Conservation (phyloP, 2,329 filamentous ascomycete genomes). For the Fusarium mangiferae region DNA sequence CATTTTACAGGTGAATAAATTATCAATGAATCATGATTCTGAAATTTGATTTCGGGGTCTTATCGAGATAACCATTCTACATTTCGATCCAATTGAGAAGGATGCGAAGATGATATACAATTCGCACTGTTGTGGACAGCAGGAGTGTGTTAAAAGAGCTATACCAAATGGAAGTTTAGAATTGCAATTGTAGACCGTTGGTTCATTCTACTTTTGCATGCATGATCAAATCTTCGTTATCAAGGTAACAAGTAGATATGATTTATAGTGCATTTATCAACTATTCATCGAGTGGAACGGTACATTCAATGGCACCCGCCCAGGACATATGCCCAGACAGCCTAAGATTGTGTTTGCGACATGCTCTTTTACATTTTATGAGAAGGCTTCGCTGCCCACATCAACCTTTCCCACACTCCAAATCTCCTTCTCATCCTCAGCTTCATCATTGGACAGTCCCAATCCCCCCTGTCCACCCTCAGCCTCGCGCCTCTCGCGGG, state of each 20-base stretch:
- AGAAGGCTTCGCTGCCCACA: constrained; percentile 40
- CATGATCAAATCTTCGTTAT: background rate
- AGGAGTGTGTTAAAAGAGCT: background rate
- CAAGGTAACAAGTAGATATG: background rate
- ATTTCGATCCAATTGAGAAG: background rate
- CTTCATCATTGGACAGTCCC: constrained; percentile 88
- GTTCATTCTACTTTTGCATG: background rate
- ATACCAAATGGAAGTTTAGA: background rate
- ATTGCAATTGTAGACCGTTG: background rate
- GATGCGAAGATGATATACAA: background rate
- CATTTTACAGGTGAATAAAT: background rate
- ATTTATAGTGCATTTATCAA: background rate
- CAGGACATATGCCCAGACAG: background rate
- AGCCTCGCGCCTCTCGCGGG: constrained; percentile 87
- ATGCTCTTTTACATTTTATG: constrained; percentile 5
- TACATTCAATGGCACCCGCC: background rate
- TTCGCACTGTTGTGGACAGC: background rate
- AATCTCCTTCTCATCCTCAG: constrained; percentile 93
- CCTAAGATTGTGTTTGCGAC: background rate
- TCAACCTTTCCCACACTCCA: constrained; percentile 96
- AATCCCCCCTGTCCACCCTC: constrained; percentile 89
- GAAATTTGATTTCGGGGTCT: background rate
- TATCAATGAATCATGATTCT: background rate
- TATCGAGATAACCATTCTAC: background rate
- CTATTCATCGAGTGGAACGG: background rate